A percentile compares a stretch with the other conserved stretches of the same genome.
phyloP scores from a whole-genome alignment of 805 yeast species.

The Ascoidea rubescens region DNA sequence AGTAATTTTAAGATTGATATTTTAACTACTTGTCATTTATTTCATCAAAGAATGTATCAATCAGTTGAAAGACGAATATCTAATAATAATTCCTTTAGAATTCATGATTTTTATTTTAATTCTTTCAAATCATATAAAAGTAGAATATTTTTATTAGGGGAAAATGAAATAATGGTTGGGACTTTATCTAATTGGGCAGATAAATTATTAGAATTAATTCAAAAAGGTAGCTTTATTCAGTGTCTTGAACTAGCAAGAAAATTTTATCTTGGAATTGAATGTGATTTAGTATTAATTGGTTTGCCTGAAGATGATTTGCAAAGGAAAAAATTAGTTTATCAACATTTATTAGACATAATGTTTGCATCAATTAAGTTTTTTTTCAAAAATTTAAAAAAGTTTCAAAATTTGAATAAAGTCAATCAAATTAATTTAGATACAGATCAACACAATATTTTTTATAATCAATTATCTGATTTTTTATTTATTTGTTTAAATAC shows the following conservation, averaged over 20 bases:
- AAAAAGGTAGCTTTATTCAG: constrained; percentile 30
- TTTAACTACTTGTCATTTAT: constrained; percentile 12
- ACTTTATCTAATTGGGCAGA: constrained; percentile 61
- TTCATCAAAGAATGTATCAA: constrained; percentile 5
- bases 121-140: constrained; percentile 27
- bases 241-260: constrained; percentile 44
- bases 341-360: constrained; percentile 44
- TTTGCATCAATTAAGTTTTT: constrained; percentile 34
- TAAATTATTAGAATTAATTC: constrained; percentile 31
- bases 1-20: constrained; percentile 16
- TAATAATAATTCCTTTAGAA: constrained; percentile 3
- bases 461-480: constrained; percentile 18
- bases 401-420: not conserved
- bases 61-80: constrained; percentile 8
- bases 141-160: constrained; percentile 38
- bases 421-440: constrained; percentile 4
- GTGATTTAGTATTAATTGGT: constrained; percentile 38
- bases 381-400: constrained; percentile 16
- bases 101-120: constrained; percentile 18
- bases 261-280: constrained; percentile 32
- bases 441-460: constrained; percentile 16
- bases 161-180: constrained; percentile 41
- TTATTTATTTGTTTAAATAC: constrained; percentile 26
- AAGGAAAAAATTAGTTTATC: constrained; percentile 35
- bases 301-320: constrained; percentile 32